Conservation (phyloP, 2,329 filamentous ascomycete species). For the Cercospora sp. region DNA sequence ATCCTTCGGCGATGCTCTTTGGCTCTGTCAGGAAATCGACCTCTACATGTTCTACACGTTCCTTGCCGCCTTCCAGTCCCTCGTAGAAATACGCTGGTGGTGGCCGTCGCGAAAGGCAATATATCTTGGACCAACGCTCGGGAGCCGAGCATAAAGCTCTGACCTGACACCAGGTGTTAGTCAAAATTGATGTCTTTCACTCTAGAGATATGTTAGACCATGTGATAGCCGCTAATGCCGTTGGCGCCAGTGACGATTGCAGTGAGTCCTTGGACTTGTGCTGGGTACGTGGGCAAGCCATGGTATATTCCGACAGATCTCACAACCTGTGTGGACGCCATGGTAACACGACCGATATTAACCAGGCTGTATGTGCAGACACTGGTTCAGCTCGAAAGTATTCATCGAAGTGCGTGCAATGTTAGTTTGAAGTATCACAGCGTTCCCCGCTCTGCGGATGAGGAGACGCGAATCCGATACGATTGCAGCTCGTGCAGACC, state of each 20-base stretch:
- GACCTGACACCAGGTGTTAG: constrained; percentile 39
- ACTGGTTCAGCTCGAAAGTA: neutral
- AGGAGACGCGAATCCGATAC: constrained; percentile 6
- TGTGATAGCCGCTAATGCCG: constrained; percentile 53
- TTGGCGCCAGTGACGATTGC: constrained; percentile 55
- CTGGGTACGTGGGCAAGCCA: constrained; percentile 47
- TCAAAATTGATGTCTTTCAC: neutral
- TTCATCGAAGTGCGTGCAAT: neutral
- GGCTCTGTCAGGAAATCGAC: constrained; percentile 39
- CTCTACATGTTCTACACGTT: constrained; percentile 27
- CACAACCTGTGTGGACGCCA: constrained; percentile 11
- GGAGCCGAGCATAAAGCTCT: constrained; percentile 48
- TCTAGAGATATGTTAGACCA: neutral
- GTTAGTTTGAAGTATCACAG: neutral
- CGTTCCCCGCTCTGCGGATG: neutral
- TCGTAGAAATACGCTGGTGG: constrained; percentile 38
- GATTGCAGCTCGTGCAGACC: neutral
- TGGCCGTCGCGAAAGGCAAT: constrained; percentile 50
- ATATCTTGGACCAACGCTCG: constrained; percentile 53
- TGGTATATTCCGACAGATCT: constrained; percentile 47
- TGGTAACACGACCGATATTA: neutral
- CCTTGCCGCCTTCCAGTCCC: constrained; percentile 17
- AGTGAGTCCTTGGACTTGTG: constrained; percentile 43
- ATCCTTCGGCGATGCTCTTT: constrained; percentile 36
- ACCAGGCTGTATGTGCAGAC: neutral